These are phyloP conservation scores for Rhazya stricta DNA, from an alignment of 257 asterid species.

Conservation along the genomic window DNA sequence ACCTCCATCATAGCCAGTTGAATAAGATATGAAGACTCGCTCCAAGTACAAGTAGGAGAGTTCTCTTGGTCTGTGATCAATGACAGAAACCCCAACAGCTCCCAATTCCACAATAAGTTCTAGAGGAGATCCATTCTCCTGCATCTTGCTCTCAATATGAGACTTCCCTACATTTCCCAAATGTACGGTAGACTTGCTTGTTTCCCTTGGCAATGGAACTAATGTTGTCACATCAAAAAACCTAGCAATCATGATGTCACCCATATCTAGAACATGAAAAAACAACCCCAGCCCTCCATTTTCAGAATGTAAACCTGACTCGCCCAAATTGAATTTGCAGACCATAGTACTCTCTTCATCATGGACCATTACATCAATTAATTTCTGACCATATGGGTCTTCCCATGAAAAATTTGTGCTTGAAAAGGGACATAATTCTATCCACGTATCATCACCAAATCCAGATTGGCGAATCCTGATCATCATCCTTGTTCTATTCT, in stretches of 20 bases:
- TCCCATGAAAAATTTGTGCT: slow-evolving; percentile 77
- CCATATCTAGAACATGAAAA: slow-evolving; percentile 60
- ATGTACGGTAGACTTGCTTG: slow-evolving; percentile 31
- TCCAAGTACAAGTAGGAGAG: slow-evolving; percentile 86
- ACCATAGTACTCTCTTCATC: slow-evolving; percentile 33
- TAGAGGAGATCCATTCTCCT: slow-evolving; percentile 65
- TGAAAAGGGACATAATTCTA: slow-evolving; percentile 66
- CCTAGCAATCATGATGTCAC: slow-evolving; percentile 69
- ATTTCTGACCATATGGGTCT: slow-evolving; percentile 78
- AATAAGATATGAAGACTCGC: slow-evolving; percentile 71
- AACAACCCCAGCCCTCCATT: slow-evolving; percentile 49
- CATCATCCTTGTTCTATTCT: slow-evolving; percentile 62
- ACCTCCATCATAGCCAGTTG: slow-evolving; percentile 94
- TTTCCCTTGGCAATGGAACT: slow-evolving; percentile 39
- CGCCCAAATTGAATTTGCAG: slow-evolving; percentile 54
- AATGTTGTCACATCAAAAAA: slow-evolving; percentile 43
- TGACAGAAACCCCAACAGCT: slow-evolving; percentile 75
- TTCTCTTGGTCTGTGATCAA: slow-evolving; percentile 90
- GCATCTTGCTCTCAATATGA: slow-evolving; percentile 47
- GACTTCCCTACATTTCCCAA: slow-evolving; percentile 51
- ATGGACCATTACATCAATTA: slow-evolving; percentile 53
- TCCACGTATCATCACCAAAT: slow-evolving; percentile 76
- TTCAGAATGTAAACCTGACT: slow-evolving; percentile 49
- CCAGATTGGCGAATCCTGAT: slow-evolving; percentile 80
- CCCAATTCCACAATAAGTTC: slow-evolving; percentile 86